Evolutionary conservation across 1,139 yeast genomes (phyloP).

Genomic region (Debaryomyces coudertii): DNA sequence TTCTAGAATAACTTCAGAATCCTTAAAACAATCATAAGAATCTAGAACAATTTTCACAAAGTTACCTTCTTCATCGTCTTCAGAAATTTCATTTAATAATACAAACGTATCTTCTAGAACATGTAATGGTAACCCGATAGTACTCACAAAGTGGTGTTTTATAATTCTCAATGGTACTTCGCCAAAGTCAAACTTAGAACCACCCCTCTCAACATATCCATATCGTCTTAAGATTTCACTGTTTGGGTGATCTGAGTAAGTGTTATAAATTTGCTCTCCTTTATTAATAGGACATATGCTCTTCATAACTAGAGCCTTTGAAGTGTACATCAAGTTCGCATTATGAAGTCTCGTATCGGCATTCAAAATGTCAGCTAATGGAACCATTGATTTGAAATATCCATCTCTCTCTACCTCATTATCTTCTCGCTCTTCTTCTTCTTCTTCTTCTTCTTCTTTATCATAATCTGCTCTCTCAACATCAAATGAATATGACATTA

Average conservation of each 20-base stretch:
- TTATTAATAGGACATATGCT: conserved; percentile 61
- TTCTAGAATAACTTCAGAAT: conserved; percentile 63
- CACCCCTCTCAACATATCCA: conserved; percentile 82
- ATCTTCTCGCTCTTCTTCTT: conserved; percentile 24
- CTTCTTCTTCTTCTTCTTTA: conserved; percentile 21
- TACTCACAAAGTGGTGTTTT: conserved; percentile 32
- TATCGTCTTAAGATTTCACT: conserved; percentile 85
- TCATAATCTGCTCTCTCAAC: conserved; percentile 29
- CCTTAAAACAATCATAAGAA: conserved; percentile 61
- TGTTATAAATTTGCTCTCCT: conserved; percentile 81
- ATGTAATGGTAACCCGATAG: conserved; percentile 22
- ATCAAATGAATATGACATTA: conserved; percentile 51
- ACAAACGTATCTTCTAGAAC: conserved; percentile 35
- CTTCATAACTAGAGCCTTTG: conserved; percentile 60
- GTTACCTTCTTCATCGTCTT: conserved; percentile 51
- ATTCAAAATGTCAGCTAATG: conserved; percentile 87
- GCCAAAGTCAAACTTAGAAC: conserved; percentile 80
- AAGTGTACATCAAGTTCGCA: conserved; percentile 62
- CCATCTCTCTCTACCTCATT: conserved; percentile 29
- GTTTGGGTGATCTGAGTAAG: conserved; percentile 90
- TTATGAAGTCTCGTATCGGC: conserved; percentile 82
- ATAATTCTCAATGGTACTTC: conserved; percentile 60
- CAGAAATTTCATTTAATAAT: conserved; percentile 29
- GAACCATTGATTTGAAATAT: conserved; percentile 82
- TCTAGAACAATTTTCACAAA: conserved; percentile 50